These are phyloP conservation scores for Suhomyces terraborum DNA, from an alignment of 1,139 yeast species.

Conservation along the genomic window DNA sequence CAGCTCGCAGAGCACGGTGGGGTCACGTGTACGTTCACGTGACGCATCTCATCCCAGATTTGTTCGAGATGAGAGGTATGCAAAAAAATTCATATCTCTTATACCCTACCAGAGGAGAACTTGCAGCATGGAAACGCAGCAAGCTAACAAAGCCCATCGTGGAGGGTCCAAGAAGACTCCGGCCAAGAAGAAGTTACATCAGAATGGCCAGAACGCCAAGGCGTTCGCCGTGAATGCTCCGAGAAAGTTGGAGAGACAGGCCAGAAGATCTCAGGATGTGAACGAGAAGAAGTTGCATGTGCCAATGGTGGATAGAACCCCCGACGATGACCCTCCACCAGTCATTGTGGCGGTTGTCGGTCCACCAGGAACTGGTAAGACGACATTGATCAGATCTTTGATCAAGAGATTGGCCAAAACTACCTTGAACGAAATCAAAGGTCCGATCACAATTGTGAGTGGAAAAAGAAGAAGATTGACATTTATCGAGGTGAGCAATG, in stretches of 20 bases:
- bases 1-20: no score
- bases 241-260: conserved; percentile 80
- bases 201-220: conserved; percentile 89
- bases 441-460: conserved; percentile 97
- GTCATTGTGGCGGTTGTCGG: conserved; percentile 96
- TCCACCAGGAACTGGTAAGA: conserved; percentile 98
- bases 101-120: not conserved
- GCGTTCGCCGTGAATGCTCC: conserved; percentile 96
- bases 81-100: conserved; percentile 9
- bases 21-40: no score
- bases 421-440: conserved; percentile 80
- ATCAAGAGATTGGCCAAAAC: conserved; percentile 91
- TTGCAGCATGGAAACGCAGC: conserved; percentile 33
- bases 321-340: conserved; percentile 98
- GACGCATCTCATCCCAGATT: conserved; percentile 5
- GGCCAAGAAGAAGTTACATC: conserved; percentile 84
- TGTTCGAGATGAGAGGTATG: conserved; percentile 12
- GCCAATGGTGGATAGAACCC: conserved; percentile 96
- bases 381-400: conserved; percentile 87
- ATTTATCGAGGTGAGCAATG: conserved; percentile 90
- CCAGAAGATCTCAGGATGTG: conserved; percentile 81
- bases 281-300: conserved; percentile 89
- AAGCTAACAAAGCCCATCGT: conserved; percentile 62
- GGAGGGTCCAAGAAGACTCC: conserved; percentile 55
- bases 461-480: conserved; percentile 94